Evolutionary conservation across 106 monocot species (phyloP), one percentile per base, ranked within the genome.

Genomic region (Platanthera guangdongensis): DNA sequence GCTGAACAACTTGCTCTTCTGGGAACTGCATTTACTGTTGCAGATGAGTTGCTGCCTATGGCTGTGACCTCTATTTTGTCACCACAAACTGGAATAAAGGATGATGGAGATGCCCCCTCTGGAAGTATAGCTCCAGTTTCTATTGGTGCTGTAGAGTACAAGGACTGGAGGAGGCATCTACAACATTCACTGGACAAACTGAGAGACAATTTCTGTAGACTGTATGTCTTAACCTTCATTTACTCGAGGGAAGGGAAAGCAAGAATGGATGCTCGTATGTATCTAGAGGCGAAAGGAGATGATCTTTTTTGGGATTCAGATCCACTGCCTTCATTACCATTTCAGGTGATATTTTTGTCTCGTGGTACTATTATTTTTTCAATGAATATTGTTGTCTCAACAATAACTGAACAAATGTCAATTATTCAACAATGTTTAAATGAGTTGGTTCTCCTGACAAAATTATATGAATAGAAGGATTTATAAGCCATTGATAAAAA

Each of bases 241-340:
- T 96, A 96, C 75, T 83, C 93, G 13, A 82, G 92, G 47, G 96
- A 96, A 87, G 96, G 81, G 68, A 91, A 91, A 81, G 89, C 96
- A 57, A 86, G 86, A 21, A 80, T 96, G 52, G 96, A 96, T 91
- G 93, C 93, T 81, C 83, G 79, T 25, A 91, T 93, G 83, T 96
- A 96, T 78, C 78, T 96, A 79, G 82, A 84, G 50, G 84, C 80
- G 10, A 93, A 86, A 78, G 83, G 73, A 22, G 88, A 92, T 12
- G 95, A 95, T 81, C 88, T 95, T 79, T 89, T 81, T 54, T 95
- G 92, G 92, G 93, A 93, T 63, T 75, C 85, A 53, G 85, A 93
- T 46, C 85, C 95, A 30, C 77, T 93, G 45, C 96, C 96, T 57
- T 95, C 95, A 22, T 84, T 85, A 76, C 95, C 95, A 78, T 95